Evolutionary conservation across 2,329 filamentous ascomycete genomes (phyloP).

Genomic region (Pseudocercospora fijiensis): DNA sequence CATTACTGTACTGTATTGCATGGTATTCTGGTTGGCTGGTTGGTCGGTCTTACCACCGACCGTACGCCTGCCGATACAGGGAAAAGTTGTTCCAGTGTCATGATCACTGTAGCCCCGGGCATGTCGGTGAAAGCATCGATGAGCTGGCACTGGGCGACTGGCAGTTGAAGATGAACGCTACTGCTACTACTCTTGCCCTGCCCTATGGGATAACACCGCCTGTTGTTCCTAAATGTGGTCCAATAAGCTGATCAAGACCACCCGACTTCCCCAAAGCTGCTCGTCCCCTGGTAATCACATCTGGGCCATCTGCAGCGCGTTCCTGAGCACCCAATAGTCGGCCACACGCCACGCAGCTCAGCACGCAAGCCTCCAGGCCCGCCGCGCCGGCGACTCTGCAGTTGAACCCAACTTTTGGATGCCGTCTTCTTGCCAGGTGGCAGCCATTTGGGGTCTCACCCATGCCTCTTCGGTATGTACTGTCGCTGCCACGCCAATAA

Average conservation of each 20-base stretch:
- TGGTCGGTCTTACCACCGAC: not conserved
- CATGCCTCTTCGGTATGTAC: not conserved
- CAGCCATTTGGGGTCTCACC: not conserved
- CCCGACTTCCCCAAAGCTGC: constrained; percentile 9
- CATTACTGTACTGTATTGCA: not conserved
- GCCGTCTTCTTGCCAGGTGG: not conserved
- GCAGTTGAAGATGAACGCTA: constrained; percentile 6
- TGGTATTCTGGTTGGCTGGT: constrained; percentile 2
- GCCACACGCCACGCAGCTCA: constrained; percentile 5
- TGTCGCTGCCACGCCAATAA: not conserved
- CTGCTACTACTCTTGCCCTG: not conserved
- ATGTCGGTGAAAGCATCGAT: constrained; percentile 7
- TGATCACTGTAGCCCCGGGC: not conserved
- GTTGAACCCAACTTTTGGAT: constrained; percentile 6
- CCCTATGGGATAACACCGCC: constrained; percentile 13
- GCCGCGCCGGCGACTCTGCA: constrained; percentile 5
- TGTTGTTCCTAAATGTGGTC: constrained; percentile 5
- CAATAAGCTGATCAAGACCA: constrained; percentile 9
- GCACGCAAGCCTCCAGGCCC: constrained; percentile 8
- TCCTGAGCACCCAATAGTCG: constrained; percentile 13
- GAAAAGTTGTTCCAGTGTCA: constrained; percentile 4
- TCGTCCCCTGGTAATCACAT: not conserved
- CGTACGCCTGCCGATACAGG: constrained; percentile 4
- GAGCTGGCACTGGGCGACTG: too few relatives aligned
- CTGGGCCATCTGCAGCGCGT: constrained; percentile 6